These are phyloP conservation scores for Petunia secreta DNA, from an alignment of 257 asterid genomes.

Conservation along the genomic window DNA sequence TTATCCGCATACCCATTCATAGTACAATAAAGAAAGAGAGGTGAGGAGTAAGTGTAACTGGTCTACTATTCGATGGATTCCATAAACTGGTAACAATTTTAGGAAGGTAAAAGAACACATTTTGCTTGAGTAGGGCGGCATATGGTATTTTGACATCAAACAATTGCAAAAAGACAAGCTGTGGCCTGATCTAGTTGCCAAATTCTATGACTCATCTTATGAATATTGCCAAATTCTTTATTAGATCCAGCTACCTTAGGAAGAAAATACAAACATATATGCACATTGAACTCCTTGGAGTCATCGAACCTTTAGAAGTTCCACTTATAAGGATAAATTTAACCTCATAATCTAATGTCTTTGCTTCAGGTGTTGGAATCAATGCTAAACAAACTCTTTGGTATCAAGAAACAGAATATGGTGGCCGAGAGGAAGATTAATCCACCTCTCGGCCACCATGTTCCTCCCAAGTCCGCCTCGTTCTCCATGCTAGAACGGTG, in stretches of 20 bases:
- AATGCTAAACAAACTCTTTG: slow-evolving; percentile 50
- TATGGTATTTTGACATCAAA: neutral
- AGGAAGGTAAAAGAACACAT: neutral
- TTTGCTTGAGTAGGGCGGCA: neutral
- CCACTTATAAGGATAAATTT: too few relatives aligned
- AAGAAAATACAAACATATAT: neutral
- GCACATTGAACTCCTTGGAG: neutral
- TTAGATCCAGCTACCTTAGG: neutral
- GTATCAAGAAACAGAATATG: slow-evolving; percentile 30
- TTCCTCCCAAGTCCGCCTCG: neutral
- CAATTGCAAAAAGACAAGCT: slow-evolving; percentile 6
- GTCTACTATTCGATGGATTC: neutral
- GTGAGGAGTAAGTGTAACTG: neutral
- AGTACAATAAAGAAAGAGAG: neutral
- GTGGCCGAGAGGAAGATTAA: neutral
- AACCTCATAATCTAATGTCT: too few relatives aligned
- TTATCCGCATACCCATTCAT: neutral
- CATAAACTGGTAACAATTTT: neutral
- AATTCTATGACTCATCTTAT: slow-evolving; percentile 5
- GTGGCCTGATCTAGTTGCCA: neutral
- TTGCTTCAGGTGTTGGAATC: neutral
- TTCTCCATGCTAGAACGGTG: slow-evolving; percentile 19
- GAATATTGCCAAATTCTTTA: neutral
- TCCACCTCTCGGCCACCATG: neutral
- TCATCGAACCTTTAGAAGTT: neutral